phyloP scores from a whole-genome alignment of 148 eudicot genomes.

The Arctostaphylos glauca region DNA sequence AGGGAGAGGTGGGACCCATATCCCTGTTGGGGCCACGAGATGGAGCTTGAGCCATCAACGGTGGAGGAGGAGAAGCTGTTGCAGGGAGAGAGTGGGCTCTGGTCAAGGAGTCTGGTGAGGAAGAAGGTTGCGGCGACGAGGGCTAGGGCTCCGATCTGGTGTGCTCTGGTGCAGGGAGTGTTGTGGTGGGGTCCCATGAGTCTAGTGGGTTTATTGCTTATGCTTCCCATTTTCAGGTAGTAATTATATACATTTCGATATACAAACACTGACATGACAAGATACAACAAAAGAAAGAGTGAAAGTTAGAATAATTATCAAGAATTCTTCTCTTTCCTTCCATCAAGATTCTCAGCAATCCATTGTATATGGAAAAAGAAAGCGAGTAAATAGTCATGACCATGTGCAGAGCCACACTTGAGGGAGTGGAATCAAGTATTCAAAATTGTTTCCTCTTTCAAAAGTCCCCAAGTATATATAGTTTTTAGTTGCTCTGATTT shows the following conservation, averaged over 20 bases:
- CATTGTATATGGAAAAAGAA: no score
- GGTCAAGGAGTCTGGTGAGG: slow-evolving; percentile 64
- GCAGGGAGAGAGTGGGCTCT: slow-evolving; percentile 22
- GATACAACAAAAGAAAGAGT: no score
- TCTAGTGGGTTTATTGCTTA: slow-evolving; percentile 31
- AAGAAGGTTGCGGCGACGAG: slow-evolving; percentile 69
- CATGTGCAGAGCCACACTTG: no score
- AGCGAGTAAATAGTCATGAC: no score
- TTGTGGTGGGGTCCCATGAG: slow-evolving; percentile 22
- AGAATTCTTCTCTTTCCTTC: no score
- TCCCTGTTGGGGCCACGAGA: slow-evolving; percentile 20
- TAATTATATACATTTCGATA: neutral
- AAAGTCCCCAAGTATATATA: no score
- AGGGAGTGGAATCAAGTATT: no score
- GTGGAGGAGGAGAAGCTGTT: neutral
- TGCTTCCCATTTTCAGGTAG: slow-evolving; percentile 37
- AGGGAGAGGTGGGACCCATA: slow-evolving; percentile 55
- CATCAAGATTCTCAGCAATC: no score
- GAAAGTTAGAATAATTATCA: no score
- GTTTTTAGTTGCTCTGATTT: no score
- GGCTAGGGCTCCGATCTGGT: slow-evolving; percentile 78
- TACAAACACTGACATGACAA: no score
- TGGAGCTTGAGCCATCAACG: slow-evolving; percentile 17
- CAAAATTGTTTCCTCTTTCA: no score
- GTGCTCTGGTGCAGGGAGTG: slow-evolving; percentile 63